Base-by-base conservation (phyloP, 768 basidiomycete species). In the Russula virescens region DNA sequence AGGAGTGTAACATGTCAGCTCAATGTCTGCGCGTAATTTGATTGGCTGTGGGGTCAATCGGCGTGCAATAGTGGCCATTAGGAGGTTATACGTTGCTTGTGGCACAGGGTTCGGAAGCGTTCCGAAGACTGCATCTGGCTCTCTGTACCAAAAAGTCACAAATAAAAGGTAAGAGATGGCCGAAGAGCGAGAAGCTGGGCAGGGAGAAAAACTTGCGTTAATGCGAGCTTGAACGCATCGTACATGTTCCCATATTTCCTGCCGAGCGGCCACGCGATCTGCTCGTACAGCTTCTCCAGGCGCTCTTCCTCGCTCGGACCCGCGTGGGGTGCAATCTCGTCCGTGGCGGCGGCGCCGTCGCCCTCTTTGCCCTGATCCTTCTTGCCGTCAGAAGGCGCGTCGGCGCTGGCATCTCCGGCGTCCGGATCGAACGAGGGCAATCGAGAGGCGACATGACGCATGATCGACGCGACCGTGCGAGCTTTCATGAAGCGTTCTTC, bases 401-500 rank as follows among this genome's bases (percentile, higher is more conserved):
- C 54, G 6, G 61, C 58, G 21, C 61, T 63, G 26, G 65, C 79
- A 1, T 72, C 75, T 19, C 75, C 67, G 23, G 67, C 65, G 19
- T 69, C 70, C 18, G 67, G 62, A 51, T 72, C 70, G 49, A 73
- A 67, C 1, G 84, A 78, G 1, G 86, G 81, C n/a, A 90, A 71
- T 71, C 91, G 91, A 16, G 90, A 90, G 2, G 90, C 89, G 62
- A 94, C 93, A 71, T 95, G 91, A 19, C 93, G 83, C 76, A 94
- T 85, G 73, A 96, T 94, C 13, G 91, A 94, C 45, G 94, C 88
- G 26, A 98, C 94, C 1, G 93, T 87, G 78, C 97, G 97, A 18
- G 92, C 94, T 77, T 99, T 99, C 83, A 96, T 94, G 75, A 92
- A 99, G 47, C 93, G 86, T 70, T 98, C 96, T 73, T 98, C 96